Base-by-base conservation (phyloP, 202 grass and related monocot species). In the Hordeum pubiflorum region DNA sequence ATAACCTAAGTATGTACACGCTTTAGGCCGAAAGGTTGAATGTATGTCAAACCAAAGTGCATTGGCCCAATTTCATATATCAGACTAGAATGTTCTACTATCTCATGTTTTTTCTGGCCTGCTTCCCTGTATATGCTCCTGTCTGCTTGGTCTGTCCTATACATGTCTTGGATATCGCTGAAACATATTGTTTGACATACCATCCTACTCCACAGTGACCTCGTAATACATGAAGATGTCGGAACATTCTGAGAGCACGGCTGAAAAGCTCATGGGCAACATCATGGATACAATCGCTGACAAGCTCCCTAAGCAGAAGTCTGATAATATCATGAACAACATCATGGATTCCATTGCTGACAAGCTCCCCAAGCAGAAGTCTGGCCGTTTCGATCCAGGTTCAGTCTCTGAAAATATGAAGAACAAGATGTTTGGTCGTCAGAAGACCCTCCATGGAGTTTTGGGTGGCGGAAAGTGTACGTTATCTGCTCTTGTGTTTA, bases 391-490 rank as follows among this genome's bases (percentile, higher is more conserved):
- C 1, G 85, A 87, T 50, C 66, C 79, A 82, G 71, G 81, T 48
- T 64, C 83, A 60, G 87, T 86, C 46, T 85, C 86, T 38, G 58
- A 88, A 4, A 85, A 80, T 52, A 44, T 88, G 58, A 94, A 88
- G 63, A 94, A 88, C 31, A 94, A 81, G 76, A 52, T 97, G 56
- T 94, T 97, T 74, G 86, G 77, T 60, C 90, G 90, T 27, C 92
- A 91, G 77, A 84, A 86, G 44, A 70, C 90, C 6, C 37, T 97
- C 64, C 95, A 97, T 88, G 69, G 84, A 4, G 76, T 86, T 83
- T 76, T 97, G 63, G 95, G 95, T 77, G 92, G 95, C 72, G 95
- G 92, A 81, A 92, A 93, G 83, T 48, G 95, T 97, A 80, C 0
- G 86, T 31, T 2, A 38, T 46, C 48, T 83, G 39, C 58, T 81